A percentile compares a stretch with the other conserved stretches of the same genome.
These are phyloP conservation scores for Salix arbutifolia DNA, from an alignment of 345 rosid species.

Conservation along the genomic window DNA sequence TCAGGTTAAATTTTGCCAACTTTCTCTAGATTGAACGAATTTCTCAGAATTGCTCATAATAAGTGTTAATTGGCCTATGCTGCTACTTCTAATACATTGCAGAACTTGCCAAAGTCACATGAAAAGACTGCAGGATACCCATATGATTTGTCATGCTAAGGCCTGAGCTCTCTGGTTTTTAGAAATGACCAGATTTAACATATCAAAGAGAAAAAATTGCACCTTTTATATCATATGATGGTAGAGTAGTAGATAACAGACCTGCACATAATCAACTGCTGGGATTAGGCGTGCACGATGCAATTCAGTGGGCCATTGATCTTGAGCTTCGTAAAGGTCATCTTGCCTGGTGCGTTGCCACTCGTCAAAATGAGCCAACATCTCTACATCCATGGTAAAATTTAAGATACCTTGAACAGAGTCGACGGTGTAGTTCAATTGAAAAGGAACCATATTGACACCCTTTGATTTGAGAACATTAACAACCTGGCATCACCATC, in stretches of 20 bases:
- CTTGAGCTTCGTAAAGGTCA: slow-evolving; percentile 76
- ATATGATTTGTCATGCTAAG: no score
- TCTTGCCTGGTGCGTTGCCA: slow-evolving; percentile 72
- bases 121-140: not conserved
- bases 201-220: not conserved
- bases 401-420: slow-evolving; percentile 78
- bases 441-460: slow-evolving; percentile 74
- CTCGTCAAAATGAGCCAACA: slow-evolving; percentile 84
- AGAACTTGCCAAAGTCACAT: not conserved
- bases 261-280: slow-evolving; percentile 79
- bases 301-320: slow-evolving; percentile 85
- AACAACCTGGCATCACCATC: slow-evolving; percentile 47
- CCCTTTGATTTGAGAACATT: slow-evolving; percentile 68
- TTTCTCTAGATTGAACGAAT: not conserved
- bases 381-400: slow-evolving; percentile 80
- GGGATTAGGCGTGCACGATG: slow-evolving; percentile 60
- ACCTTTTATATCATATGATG: not conserved
- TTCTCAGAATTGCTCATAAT: not conserved
- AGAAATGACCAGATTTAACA: not conserved
- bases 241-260: slow-evolving; percentile 14
- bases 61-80: not conserved
- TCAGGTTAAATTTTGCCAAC: not conserved
- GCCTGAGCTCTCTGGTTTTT: no score
- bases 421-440: slow-evolving; percentile 62
- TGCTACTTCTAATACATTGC: not conserved